A percentile compares a stretch with the other conserved stretches of the same genome.
These are phyloP conservation scores for Orbilia javanica DNA, from an alignment of 2,329 filamentous ascomycete species.

Conservation along the genomic window DNA sequence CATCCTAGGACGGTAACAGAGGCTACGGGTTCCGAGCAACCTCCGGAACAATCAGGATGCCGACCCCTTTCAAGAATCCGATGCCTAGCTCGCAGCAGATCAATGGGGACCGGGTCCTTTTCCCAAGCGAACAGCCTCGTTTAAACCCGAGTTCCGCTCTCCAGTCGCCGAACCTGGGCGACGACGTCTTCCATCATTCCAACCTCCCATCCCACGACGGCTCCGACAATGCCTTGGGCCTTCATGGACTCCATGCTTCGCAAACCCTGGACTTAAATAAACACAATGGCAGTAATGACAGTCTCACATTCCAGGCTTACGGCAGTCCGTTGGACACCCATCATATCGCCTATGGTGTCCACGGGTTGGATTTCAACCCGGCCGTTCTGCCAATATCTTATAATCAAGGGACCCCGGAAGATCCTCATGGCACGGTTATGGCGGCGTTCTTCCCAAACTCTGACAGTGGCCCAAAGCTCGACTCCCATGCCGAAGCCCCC, in stretches of 20 bases:
- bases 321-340: conserved; percentile 29
- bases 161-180: conserved; percentile 22
- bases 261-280: conserved; percentile 29
- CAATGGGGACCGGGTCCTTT: conserved; percentile 49
- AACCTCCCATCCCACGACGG: conserved; percentile 25
- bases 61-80: conserved; percentile 50
- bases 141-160: conserved; percentile 23
- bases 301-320: conserved; percentile 35
- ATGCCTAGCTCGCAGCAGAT: conserved; percentile 44
- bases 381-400: conserved; percentile 32
- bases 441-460: conserved; percentile 30
- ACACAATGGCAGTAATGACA: conserved; percentile 15
- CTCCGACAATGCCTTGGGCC: conserved; percentile 32
- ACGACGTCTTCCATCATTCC: conserved; percentile 38
- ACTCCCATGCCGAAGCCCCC: conserved; percentile 14
- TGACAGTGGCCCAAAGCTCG: conserved; percentile 28
- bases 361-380: conserved; percentile 36
- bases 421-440: conserved; percentile 30
- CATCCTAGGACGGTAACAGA: background rate
- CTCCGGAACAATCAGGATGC: conserved; percentile 40
- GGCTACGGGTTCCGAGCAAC: conserved; percentile 7
- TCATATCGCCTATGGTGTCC: conserved; percentile 36
- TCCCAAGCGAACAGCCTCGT: conserved; percentile 54
- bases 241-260: conserved; percentile 38
- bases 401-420: conserved; percentile 17